Percentiles rank a stretch among this genome's conserved stretches.
These are phyloP conservation scores for Capronia americana DNA, from an alignment of 2,329 filamentous ascomycete species.

Conservation along the genomic window DNA sequence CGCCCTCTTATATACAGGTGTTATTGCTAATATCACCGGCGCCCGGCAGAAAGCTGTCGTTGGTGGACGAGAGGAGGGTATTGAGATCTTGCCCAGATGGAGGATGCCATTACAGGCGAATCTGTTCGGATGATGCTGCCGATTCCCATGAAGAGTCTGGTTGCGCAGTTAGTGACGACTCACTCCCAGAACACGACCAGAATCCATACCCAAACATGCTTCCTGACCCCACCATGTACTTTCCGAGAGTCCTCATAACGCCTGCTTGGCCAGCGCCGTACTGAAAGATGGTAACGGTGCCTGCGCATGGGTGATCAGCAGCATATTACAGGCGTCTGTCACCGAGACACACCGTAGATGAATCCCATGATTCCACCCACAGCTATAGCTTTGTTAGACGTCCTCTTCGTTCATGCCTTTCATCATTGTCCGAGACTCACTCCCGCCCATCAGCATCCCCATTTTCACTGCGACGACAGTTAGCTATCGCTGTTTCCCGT, in stretches of 20 bases:
- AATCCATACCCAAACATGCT: conserved; percentile 84
- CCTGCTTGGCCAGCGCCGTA: conserved; percentile 93
- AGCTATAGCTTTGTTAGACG: conserved; percentile 61
- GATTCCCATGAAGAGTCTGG: conserved; percentile 93
- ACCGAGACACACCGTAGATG: conserved; percentile 76
- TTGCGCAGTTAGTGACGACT: conserved; percentile 5
- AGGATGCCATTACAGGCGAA: conserved; percentile 74
- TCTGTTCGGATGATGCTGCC: conserved; percentile 96
- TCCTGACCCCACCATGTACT: conserved; percentile 95
- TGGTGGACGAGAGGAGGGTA: conserved; percentile 74
- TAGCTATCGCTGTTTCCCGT: conserved; percentile 36
- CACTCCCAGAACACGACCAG: not conserved
- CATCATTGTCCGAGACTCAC: conserved; percentile 64
- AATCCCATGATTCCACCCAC: conserved; percentile 97
- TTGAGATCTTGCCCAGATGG: conserved; percentile 77
- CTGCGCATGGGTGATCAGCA: conserved; percentile 53
- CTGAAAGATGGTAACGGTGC: conserved; percentile 91
- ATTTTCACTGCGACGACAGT: conserved; percentile 76
- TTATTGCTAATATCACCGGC: not conserved
- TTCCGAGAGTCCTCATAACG: conserved; percentile 89
- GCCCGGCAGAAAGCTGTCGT: conserved; percentile 39
- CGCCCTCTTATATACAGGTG: conserved; percentile 26
- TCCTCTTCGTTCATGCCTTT: not conserved
- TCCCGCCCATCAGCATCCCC: conserved; percentile 98
- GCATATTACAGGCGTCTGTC: not conserved